Percentiles rank a stretch among this genome's conserved stretches.
phyloP scores from a whole-genome alignment of 169 alveolate genomes.

The Plasmodium vinckei region DNA sequence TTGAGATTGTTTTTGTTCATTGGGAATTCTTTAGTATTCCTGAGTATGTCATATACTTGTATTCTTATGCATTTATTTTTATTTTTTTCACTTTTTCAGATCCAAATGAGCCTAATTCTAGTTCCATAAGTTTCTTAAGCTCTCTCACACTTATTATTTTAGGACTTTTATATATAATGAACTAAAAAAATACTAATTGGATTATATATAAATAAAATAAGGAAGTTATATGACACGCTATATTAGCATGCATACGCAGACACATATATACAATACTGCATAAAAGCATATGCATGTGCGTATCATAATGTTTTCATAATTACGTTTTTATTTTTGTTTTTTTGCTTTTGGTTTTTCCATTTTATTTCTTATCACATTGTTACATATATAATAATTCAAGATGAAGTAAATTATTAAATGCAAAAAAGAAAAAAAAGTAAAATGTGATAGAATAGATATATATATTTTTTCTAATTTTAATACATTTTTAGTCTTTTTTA shows the following conservation, averaged over 20 bases:
- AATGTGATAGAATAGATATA: constrained; percentile 16
- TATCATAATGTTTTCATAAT: constrained; percentile 6
- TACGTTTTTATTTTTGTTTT: constrained; percentile 1
- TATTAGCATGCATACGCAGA: background rate
- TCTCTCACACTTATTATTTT: constrained; percentile 16
- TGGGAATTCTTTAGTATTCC: too few species aligned
- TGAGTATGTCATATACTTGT: too few species aligned
- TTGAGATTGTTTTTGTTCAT: too few species aligned
- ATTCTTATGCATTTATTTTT: background rate
- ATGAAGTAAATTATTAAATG: constrained; percentile 5
- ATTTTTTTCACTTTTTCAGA: constrained; percentile 31
- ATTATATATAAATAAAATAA: background rate
- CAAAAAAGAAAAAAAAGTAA: constrained; percentile 66
- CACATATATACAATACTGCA: constrained; percentile 3
- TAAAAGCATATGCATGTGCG: constrained; percentile 6
- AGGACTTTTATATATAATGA: constrained; percentile 13
- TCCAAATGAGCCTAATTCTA: constrained; percentile 22
- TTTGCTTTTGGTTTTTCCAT: background rate
- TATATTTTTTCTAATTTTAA: constrained; percentile 10
- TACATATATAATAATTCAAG: constrained; percentile 4
- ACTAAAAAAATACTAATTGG: constrained; percentile 8
- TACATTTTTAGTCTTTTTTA: constrained; percentile 43
- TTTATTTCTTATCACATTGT: constrained; percentile 1
- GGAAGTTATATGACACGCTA: background rate
- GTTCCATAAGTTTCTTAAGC: constrained; percentile 30